Evolutionary conservation across 768 basidiomycete genomes (phyloP).

Genomic region (Russula emetica): DNA sequence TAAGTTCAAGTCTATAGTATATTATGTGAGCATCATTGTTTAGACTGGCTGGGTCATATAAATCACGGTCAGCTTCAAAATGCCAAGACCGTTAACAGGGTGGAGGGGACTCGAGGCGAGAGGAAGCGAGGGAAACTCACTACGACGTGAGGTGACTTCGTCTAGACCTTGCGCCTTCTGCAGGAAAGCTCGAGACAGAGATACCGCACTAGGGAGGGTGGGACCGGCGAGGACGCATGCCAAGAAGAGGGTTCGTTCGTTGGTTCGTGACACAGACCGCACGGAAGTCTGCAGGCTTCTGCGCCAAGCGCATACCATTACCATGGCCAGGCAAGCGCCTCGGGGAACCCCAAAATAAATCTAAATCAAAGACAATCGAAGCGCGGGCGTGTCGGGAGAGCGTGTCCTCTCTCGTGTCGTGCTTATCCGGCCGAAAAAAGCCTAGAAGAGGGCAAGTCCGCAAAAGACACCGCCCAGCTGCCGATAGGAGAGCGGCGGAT

Average conservation of each 20-base stretch:
- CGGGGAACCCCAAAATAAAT: background rate
- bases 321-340: background rate
- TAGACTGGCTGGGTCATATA: too few species aligned
- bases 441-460: background rate
- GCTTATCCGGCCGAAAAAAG: background rate
- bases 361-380: slow-evolving; percentile 5
- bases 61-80: background rate
- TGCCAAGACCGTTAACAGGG: slow-evolving; percentile 1
- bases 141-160: background rate
- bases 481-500: slow-evolving; percentile 9
- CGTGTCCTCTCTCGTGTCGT: background rate
- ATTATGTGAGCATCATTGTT: background rate
- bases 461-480: background rate
- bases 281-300: slow-evolving; percentile 18
- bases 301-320: background rate
- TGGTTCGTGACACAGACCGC: slow-evolving; percentile 6
- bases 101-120: slow-evolving; percentile 8
- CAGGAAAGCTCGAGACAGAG: background rate
- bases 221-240: background rate
- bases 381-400: background rate
- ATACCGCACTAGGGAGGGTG: background rate
- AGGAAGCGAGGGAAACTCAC: background rate
- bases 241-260: background rate
- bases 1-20: background rate
- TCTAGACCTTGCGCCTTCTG: background rate